Conservation (phyloP, 352 stramenopile genomes). For the Phytophthora nicotianae region DNA sequence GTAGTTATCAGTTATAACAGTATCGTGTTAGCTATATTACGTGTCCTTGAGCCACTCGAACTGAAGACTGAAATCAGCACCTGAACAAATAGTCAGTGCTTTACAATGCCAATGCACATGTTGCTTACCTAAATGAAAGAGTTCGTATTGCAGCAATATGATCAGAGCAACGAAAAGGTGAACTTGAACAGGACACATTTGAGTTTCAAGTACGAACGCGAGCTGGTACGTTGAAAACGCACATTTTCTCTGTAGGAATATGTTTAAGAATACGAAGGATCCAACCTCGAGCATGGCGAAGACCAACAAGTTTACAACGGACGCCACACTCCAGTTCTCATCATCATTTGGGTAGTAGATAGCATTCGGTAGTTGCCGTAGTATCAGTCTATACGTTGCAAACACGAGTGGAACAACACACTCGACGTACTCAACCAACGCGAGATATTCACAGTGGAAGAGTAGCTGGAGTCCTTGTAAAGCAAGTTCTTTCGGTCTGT, state of each 20-base stretch:
- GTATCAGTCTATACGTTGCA: neutral
- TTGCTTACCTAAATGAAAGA: slow-evolving; percentile 21
- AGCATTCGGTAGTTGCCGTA: neutral
- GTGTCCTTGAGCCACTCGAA: slow-evolving; percentile 14
- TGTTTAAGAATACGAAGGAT: slow-evolving; percentile 32
- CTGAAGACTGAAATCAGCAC: slow-evolving; percentile 15
- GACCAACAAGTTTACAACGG: slow-evolving; percentile 9
- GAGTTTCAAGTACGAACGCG: slow-evolving; percentile 43
- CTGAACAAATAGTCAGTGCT: neutral
- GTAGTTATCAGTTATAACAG: too few relatives aligned
- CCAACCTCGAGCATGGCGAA: slow-evolving; percentile 37
- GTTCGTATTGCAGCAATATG: slow-evolving; percentile 19
- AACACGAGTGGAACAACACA: slow-evolving; percentile 12
- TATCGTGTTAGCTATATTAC: too few relatives aligned
- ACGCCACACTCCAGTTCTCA: slow-evolving; percentile 3
- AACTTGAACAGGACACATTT: slow-evolving; percentile 18
- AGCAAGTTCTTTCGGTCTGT: slow-evolving; percentile 5
- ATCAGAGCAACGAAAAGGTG: slow-evolving; percentile 2
- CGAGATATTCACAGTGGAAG: slow-evolving; percentile 17
- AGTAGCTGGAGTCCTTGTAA: slow-evolving; percentile 8
- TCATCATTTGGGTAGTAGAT: slow-evolving; percentile 3
- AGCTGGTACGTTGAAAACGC: slow-evolving; percentile 37
- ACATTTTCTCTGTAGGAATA: slow-evolving; percentile 31
- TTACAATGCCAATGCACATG: neutral
- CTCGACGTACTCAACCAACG: slow-evolving; percentile 11